Percentiles rank a stretch among this genome's conserved stretches.
Conservation (phyloP, 108 stramenopile species). For the Cylindrotheca fusiformis region DNA sequence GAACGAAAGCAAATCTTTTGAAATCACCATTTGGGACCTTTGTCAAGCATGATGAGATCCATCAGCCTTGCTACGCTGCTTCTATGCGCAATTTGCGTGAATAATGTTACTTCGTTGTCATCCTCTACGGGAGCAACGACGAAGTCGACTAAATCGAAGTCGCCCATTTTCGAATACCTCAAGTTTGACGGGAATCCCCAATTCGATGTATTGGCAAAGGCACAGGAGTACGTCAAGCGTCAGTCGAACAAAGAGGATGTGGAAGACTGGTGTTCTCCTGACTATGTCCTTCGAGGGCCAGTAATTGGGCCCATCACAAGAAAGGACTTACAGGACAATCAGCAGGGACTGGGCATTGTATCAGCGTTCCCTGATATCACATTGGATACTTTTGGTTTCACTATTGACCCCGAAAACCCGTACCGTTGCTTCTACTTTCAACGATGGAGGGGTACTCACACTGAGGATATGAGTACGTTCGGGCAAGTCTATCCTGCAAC, state of each 20-base stretch:
- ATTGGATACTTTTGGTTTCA: conserved; percentile 52
- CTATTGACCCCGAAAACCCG: conserved; percentile 45
- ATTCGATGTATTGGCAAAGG: conserved; percentile 22
- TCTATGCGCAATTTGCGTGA: no score
- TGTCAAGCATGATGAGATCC: no score
- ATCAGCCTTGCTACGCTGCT: no score
- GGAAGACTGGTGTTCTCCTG: neutral
- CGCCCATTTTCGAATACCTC: conserved; percentile 26
- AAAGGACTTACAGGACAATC: conserved; percentile 34
- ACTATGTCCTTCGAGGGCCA: conserved; percentile 65
- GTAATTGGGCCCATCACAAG: conserved; percentile 56
- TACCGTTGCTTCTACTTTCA: conserved; percentile 48
- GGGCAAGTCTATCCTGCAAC: conserved; percentile 15
- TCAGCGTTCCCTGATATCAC: conserved; percentile 51
- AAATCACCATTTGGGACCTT: no score
- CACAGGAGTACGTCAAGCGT: conserved; percentile 5
- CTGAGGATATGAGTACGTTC: conserved; percentile 15
- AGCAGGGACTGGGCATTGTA: conserved; percentile 32
- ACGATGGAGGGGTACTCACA: conserved; percentile 34
- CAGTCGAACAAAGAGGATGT: neutral
- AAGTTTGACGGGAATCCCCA: conserved; percentile 20
- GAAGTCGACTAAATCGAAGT: conserved; percentile 23
- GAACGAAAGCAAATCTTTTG: no score
- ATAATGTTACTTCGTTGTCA: no score
- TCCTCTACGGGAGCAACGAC: no score